phyloP scores from a whole-genome alignment of 805 yeast species.

The Nakazawaea sp. region DNA sequence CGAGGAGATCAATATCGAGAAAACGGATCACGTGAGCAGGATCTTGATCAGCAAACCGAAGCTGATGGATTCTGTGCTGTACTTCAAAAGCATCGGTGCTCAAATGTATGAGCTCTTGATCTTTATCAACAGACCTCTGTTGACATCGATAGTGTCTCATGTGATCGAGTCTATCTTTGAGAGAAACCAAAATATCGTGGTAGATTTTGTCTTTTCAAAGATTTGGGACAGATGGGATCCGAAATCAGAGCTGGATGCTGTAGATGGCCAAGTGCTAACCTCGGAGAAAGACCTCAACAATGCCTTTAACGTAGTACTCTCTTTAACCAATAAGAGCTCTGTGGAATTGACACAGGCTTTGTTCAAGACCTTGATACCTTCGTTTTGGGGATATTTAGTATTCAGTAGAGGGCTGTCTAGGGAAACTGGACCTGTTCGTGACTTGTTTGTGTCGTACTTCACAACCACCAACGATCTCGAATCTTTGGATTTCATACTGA shows the following conservation, averaged over 20 bases:
- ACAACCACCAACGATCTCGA: conserved; percentile 14
- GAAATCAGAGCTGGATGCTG: conserved; percentile 10
- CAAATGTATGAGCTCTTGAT: conserved; percentile 60
- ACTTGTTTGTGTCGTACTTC: conserved; percentile 30
- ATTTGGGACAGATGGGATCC: conserved; percentile 44
- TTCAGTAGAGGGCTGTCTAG: conserved; percentile 26
- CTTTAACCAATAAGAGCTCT: conserved; percentile 44
- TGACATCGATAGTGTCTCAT: conserved; percentile 49
- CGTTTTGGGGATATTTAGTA: conserved; percentile 38
- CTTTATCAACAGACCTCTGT: conserved; percentile 52
- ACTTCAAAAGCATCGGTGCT: conserved; percentile 49
- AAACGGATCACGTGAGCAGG: conserved; percentile 59
- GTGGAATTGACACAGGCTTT: conserved; percentile 27
- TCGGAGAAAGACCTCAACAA: conserved; percentile 50
- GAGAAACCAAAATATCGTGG: conserved; percentile 41
- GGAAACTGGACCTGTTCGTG: conserved; percentile 27
- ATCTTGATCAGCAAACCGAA: conserved; percentile 59
- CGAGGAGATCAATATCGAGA: conserved; percentile 61
- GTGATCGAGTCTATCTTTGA: conserved; percentile 44
- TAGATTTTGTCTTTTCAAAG: conserved; percentile 50
- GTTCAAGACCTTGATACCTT: conserved; percentile 19
- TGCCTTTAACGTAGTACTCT: conserved; percentile 55
- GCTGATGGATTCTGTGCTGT: conserved; percentile 35
- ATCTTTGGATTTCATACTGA: conserved; percentile 24
- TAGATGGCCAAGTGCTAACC: conserved; percentile 26